Conservation (phyloP, 2,329 filamentous ascomycete genomes). For the Alternaria rosae region DNA sequence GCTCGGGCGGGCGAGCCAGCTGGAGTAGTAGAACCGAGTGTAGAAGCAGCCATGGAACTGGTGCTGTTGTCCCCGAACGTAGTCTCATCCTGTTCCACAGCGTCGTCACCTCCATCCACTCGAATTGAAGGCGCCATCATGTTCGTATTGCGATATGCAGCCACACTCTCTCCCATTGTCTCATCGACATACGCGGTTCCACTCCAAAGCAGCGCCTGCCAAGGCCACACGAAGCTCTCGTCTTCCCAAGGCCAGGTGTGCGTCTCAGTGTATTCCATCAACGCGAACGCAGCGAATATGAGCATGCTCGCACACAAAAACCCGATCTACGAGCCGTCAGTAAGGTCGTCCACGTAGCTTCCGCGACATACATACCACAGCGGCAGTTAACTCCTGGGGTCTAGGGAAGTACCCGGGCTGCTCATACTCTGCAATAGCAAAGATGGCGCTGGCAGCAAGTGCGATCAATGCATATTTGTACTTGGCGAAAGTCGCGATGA, state of each 20-base stretch:
- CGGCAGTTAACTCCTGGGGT: background rate
- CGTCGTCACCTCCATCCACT: background rate
- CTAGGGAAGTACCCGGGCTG: conserved; percentile 8
- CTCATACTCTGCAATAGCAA: conserved; percentile 8
- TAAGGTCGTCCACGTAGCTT: background rate
- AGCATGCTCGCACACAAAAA: background rate
- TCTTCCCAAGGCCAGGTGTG: conserved; percentile 15
- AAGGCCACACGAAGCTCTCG: conserved; percentile 13
- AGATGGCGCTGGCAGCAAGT: background rate
- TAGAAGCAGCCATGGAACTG: background rate
- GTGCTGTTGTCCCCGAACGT: background rate
- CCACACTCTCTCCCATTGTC: background rate
- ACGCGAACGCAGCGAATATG: background rate
- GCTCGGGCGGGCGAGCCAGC: background rate
- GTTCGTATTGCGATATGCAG: background rate
- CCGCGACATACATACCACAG: background rate
- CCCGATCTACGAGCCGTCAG: background rate
- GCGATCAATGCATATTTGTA: background rate
- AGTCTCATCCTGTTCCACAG: background rate
- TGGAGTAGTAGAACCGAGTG: background rate
- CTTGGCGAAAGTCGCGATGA: background rate
- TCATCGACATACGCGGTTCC: conserved; percentile 1
- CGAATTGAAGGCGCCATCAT: background rate
- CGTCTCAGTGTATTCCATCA: conserved; percentile 6
- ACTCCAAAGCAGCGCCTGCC: conserved; percentile 11